Evolutionary conservation across 345 rosid genomes (phyloP), one percentile per base, ranked within the genome.

Genomic region (Kandelia obovata): DNA sequence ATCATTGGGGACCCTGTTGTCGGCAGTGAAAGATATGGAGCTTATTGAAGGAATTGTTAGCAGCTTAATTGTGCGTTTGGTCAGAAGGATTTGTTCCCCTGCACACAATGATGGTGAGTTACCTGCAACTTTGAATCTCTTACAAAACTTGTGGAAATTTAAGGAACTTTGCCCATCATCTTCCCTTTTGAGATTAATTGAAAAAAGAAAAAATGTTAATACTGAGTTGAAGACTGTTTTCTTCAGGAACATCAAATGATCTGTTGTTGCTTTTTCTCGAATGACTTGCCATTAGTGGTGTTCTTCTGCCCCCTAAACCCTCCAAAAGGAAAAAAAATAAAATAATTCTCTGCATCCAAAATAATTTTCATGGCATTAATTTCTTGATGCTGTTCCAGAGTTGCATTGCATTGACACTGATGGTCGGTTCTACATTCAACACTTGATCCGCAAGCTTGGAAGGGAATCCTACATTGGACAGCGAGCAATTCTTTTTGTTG

Each of bases 371-470:
- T 43, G 16, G 17, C 49, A 43, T 43, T 43, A 43, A 43, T 43
- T 43, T 43, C 3, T 13, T 17, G 49, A 43, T 43, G 49, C 80
- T 76, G 67, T 76, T 70, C 72, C 79, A 83, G 90, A 69, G 66
- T 76, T 72, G 57, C 71, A 62, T 66, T 67, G 64, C 34, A 66
- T 34, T 25, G 83, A 83, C 73, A 62, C 73, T 26, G 83, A 86
- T 69, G 72, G 67, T 68, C 87, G 75, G 73, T 76, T 84, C 69
- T 72, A 70, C 67, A 77, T 92, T 72, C 96, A 94, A 76, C 99
- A 96, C 72, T 66, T 90, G 79, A 81, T 95, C 60, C 92, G 97
- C 28, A 84, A 88, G 77, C 96, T 88, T 52, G 96, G 90, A 76
- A 73, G 70, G 72, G 90, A 77, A 46, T 71, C 89, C 58, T 90